Conservation (phyloP, 306 rosid species). For the Rosa chinensis region DNA sequence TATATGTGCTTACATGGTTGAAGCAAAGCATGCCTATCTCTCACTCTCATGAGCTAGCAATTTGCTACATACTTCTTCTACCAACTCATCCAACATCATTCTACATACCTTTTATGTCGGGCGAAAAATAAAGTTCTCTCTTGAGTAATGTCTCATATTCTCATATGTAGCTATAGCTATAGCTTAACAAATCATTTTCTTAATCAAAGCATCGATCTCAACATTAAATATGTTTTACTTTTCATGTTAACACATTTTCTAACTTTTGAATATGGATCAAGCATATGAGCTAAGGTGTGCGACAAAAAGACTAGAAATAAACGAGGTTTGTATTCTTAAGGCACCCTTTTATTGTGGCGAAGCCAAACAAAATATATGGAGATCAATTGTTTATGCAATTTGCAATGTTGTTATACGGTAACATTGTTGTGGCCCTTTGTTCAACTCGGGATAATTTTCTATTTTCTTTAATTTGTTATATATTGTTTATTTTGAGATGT, state of each 20-base stretch:
- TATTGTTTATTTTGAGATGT: too few relatives aligned
- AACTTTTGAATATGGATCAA: neutral
- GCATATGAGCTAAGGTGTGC: neutral
- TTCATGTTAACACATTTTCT: neutral
- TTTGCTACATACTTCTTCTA: constrained; percentile 3
- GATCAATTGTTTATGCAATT: neutral
- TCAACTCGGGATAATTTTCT: neutral
- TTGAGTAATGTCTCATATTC: neutral
- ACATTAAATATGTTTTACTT: neutral
- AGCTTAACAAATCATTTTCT: constrained; percentile 21
- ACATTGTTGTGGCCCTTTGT: neutral
- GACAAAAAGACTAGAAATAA: neutral
- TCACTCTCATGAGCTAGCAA: constrained; percentile 11
- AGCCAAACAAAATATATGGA: neutral
- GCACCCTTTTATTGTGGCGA: neutral
- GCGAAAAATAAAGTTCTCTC: constrained; percentile 17
- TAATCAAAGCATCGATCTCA: constrained; percentile 7
- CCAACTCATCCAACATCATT: constrained; percentile 34
- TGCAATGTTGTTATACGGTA: neutral
- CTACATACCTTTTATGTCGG: constrained; percentile 28
- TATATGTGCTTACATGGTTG: neutral
- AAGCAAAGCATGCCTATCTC: constrained; percentile 18
- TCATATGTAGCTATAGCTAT: neutral
- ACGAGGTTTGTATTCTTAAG: neutral
- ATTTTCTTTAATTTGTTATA: too few relatives aligned